phyloP scores from a whole-genome alignment of 306 rosid genomes.

The Trifolium repens region DNA sequence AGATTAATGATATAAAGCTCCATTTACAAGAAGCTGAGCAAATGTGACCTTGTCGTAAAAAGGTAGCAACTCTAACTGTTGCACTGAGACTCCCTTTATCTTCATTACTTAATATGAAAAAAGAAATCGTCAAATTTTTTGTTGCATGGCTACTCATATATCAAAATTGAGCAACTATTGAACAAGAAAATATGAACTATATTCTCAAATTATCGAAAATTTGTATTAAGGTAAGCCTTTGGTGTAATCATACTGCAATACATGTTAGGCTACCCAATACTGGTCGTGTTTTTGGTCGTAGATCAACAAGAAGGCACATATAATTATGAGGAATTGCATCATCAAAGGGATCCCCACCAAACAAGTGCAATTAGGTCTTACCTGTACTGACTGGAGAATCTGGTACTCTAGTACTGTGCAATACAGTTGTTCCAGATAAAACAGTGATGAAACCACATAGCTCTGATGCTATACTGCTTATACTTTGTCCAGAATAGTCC shows the following conservation, averaged over 20 bases:
- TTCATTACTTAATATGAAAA: background rate
- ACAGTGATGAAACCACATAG: constrained; percentile 89
- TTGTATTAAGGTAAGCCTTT: constrained; percentile 19
- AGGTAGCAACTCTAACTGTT: background rate
- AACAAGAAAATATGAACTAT: constrained; percentile 37
- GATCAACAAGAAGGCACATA: constrained; percentile 14
- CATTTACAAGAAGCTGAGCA: background rate
- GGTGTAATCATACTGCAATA: constrained; percentile 12
- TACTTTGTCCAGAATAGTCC: constrained; percentile 96
- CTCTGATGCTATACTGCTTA: constrained; percentile 81
- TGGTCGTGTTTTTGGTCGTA: constrained; percentile 10
- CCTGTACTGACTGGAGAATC: constrained; percentile 73
- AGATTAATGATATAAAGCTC: background rate
- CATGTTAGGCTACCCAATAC: constrained; percentile 20
- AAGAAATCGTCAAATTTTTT: background rate
- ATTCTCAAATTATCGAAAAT: constrained; percentile 33
- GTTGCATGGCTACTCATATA: background rate
- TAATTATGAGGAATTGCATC: constrained; percentile 19
- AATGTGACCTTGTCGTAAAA: background rate
- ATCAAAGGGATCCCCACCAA: constrained; percentile 21
- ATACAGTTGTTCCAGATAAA: constrained; percentile 82
- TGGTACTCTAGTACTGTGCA: constrained; percentile 80
- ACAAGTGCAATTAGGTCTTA: constrained; percentile 41
- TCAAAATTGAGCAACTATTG: constrained; percentile 12
- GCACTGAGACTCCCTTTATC: background rate